phyloP scores from a whole-genome alignment of 164 flowering plant genomes.

The Kingdonia uniflora region DNA sequence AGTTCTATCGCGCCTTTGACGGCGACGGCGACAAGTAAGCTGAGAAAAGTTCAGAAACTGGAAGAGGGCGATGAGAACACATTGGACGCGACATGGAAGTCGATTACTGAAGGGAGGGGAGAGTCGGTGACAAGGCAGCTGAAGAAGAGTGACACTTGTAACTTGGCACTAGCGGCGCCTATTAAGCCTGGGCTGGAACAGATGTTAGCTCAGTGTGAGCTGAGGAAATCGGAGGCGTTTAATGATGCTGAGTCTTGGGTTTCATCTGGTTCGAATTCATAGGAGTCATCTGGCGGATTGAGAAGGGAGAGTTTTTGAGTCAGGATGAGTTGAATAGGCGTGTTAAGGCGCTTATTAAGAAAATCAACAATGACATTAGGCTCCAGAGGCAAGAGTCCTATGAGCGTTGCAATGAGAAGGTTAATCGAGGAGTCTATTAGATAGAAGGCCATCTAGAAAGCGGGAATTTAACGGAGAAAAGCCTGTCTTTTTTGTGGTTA shows the following conservation, averaged over 20 bases:
- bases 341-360: slow-evolving; percentile 22
- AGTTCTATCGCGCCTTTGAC: background rate
- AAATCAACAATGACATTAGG: slow-evolving; percentile 13
- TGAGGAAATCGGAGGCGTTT: slow-evolving; percentile 27
- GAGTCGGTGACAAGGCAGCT: slow-evolving; percentile 44
- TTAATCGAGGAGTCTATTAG: slow-evolving; percentile 13
- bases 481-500: background rate
- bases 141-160: slow-evolving; percentile 52
- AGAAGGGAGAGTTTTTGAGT: slow-evolving; percentile 19
- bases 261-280: no score
- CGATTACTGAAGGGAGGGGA: slow-evolving; percentile 45
- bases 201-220: no score
- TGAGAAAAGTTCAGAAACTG: slow-evolving; percentile 19
- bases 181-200: no score
- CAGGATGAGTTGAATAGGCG: slow-evolving; percentile 25
- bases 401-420: slow-evolving; percentile 15
- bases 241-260: slow-evolving; percentile 10
- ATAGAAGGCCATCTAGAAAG: background rate
- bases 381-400: slow-evolving; percentile 25
- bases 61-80: slow-evolving; percentile 33
- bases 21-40: background rate
- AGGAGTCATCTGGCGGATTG: slow-evolving; percentile 3
- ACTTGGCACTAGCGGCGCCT: slow-evolving; percentile 16
- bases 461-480: background rate
- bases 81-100: slow-evolving; percentile 72